Percentiles rank a stretch among this genome's conserved stretches.
Conservation (phyloP, 2,329 filamentous ascomycete genomes). For the Scopulariopsis brevicaulis region DNA sequence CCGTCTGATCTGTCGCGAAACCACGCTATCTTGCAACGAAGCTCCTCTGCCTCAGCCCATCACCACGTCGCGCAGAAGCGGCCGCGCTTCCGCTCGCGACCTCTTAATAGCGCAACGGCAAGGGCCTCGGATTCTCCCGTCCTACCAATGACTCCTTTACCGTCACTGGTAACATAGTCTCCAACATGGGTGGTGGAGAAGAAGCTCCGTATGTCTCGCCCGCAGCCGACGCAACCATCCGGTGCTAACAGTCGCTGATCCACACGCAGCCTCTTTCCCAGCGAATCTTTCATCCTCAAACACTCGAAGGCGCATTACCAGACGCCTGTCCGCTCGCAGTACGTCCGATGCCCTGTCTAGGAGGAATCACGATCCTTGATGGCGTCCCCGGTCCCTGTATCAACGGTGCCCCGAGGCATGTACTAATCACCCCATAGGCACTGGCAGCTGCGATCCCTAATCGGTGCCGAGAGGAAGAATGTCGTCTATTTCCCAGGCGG, state of each 20-base stretch:
- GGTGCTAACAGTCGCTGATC: constrained; percentile 1
- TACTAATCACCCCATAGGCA: constrained; percentile 38
- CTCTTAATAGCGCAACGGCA: background rate
- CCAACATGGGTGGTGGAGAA: constrained; percentile 4
- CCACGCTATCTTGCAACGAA: background rate
- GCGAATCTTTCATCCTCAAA: constrained; percentile 51
- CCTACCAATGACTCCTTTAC: constrained; percentile 1
- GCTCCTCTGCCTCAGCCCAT: background rate
- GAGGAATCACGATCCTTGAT: constrained; percentile 18
- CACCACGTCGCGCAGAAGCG: background rate
- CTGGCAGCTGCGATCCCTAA: constrained; percentile 82
- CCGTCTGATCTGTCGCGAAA: background rate
- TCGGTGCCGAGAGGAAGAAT: constrained; percentile 68
- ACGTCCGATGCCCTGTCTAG: constrained; percentile 16
- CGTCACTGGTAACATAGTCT: background rate
- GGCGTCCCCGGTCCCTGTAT: constrained; percentile 4
- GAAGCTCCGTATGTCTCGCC: constrained; percentile 3
- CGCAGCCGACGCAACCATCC: background rate
- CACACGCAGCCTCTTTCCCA: constrained; percentile 47
- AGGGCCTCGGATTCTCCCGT: background rate
- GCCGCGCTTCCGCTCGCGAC: background rate
- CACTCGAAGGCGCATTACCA: constrained; percentile 56
- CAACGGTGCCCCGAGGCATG: constrained; percentile 5
- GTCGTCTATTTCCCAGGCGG: constrained; percentile 78
- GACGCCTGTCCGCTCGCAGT: constrained; percentile 55